Evolutionary conservation across 345 rosid species (phyloP).

Genomic region (Xanthoceras sorbifolium): DNA sequence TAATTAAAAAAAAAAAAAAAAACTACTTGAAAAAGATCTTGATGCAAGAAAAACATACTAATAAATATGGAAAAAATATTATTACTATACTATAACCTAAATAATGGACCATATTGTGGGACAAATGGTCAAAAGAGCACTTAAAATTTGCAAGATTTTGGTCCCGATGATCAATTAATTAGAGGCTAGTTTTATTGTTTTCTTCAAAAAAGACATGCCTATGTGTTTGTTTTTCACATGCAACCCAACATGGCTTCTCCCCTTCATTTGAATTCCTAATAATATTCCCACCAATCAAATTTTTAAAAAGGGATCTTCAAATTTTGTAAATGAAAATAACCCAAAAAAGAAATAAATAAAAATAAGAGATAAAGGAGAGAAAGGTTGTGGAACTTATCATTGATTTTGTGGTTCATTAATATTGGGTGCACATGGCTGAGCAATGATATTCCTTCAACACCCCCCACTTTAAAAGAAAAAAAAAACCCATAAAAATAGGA

Average conservation of each 20-base stretch:
- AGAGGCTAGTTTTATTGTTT: slow-evolving; percentile 31
- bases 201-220: slow-evolving; percentile 28
- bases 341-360: neutral
- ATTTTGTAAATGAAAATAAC: neutral
- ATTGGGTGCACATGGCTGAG: slow-evolving; percentile 45
- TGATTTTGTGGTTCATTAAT: slow-evolving; percentile 18
- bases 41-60: neutral
- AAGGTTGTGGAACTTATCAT: slow-evolving; percentile 30
- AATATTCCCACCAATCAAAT: neutral
- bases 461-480: slow-evolving; percentile 21
- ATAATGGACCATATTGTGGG: slow-evolving; percentile 14
- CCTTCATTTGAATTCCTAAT: slow-evolving; percentile 8
- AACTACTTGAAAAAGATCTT: neutral
- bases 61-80: neutral
- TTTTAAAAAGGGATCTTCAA: neutral
- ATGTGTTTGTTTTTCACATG: slow-evolving; percentile 34
- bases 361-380: neutral
- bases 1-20: neutral
- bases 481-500: neutral
- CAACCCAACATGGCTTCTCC: slow-evolving; percentile 31
- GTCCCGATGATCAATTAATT: slow-evolving; percentile 19
- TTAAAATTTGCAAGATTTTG: slow-evolving; percentile 22
- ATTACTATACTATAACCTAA: neutral
- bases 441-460: slow-evolving; percentile 29
- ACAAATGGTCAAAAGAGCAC: slow-evolving; percentile 40